These are phyloP conservation scores for Eucalyptus sideroxylon DNA, from an alignment of 345 rosid species.

Conservation along the genomic window DNA sequence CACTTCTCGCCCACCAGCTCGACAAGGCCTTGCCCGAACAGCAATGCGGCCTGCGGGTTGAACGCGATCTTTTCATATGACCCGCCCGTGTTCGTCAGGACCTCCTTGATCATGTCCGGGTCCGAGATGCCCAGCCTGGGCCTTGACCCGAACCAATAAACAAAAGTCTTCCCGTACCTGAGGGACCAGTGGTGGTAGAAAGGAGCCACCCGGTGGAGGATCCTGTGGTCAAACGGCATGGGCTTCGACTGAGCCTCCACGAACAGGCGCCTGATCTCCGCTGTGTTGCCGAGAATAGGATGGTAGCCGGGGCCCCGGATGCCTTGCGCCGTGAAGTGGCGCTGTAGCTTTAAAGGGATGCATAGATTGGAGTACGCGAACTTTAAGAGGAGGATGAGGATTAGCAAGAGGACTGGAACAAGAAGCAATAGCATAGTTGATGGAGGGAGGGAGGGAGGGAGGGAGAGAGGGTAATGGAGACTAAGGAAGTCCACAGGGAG, in stretches of 20 bases:
- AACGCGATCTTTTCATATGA: slow-evolving; percentile 18
- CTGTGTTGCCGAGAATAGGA: slow-evolving; percentile 44
- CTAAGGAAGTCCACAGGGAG: not conserved
- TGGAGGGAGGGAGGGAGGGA: not conserved
- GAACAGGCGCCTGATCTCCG: slow-evolving; percentile 29
- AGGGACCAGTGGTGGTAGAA: slow-evolving; percentile 50
- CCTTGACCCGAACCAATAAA: slow-evolving; percentile 70
- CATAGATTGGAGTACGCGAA: slow-evolving; percentile 24
- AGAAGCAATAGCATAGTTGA: slow-evolving; percentile 3
- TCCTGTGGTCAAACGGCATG: slow-evolving; percentile 12
- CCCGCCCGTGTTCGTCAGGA: slow-evolving; percentile 23
- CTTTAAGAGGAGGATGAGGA: slow-evolving; percentile 14
- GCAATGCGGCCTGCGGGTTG: slow-evolving; percentile 46
- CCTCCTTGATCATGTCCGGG: slow-evolving; percentile 50
- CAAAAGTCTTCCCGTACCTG: slow-evolving; percentile 42
- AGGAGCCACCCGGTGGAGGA: slow-evolving; percentile 36
- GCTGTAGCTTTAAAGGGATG: slow-evolving; percentile 44
- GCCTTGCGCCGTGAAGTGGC: slow-evolving; percentile 38
- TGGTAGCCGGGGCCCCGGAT: slow-evolving; percentile 53
- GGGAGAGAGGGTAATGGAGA: not conserved
- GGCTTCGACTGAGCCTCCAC: slow-evolving; percentile 35
- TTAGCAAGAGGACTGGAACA: not conserved
- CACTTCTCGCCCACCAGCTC: slow-evolving; percentile 57
- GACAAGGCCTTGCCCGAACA: slow-evolving; percentile 61
- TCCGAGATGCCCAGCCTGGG: slow-evolving; percentile 61